Evolutionary conservation across 495 filamentous ascomycete genomes (phyloP).

Genomic region (Amphirosellinia nigrospora): DNA sequence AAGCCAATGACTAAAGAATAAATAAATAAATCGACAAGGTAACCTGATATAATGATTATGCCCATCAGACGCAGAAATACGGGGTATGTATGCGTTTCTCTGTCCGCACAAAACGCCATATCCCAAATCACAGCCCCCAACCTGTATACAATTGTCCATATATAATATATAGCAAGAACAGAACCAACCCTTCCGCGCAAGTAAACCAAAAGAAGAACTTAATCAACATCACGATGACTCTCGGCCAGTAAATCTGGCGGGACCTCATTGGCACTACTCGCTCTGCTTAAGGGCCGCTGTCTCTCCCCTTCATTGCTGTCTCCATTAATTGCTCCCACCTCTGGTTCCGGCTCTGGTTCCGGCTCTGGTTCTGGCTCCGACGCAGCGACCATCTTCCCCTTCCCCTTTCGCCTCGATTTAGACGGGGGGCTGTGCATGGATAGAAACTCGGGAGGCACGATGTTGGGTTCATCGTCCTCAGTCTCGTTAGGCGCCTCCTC

Average conservation of each 20-base stretch:
- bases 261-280: slow-evolving; percentile 47
- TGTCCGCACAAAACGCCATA: not conserved
- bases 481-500: slow-evolving; percentile 33
- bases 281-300: slow-evolving; percentile 24
- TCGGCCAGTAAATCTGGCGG: slow-evolving; percentile 50
- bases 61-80: not conserved
- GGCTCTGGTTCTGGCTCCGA: not conserved
- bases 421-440: slow-evolving; percentile 39
- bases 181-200: not conserved
- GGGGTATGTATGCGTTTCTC: not conserved
- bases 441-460: slow-evolving; percentile 51
- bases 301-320: slow-evolving; percentile 5
- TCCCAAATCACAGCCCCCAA: not conserved
- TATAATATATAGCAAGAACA: not conserved
- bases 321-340: not conserved
- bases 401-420: slow-evolving; percentile 3
- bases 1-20: not conserved
- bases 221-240: slow-evolving; percentile 24
- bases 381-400: slow-evolving; percentile 12
- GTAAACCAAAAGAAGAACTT: not conserved
- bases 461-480: slow-evolving; percentile 43
- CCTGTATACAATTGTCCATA: not conserved
- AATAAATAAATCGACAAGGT: not conserved
- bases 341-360: not conserved
- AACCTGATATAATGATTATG: not conserved